Conservation (phyloP, 352 stramenopile genomes). For the Vaucheria bursata region DNA sequence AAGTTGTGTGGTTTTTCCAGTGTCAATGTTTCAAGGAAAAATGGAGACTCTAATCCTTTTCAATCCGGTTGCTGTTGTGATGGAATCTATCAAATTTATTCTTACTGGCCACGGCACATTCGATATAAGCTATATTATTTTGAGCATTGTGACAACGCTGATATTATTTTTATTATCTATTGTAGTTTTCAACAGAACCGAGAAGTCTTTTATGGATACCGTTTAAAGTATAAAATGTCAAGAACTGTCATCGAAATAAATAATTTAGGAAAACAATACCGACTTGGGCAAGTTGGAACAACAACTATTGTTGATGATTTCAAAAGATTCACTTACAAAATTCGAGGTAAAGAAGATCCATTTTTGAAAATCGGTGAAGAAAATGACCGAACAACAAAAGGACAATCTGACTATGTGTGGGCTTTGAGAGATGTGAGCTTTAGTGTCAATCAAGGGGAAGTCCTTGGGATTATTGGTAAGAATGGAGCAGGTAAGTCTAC, state of each 20-base stretch:
- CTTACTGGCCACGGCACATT: too few relatives aligned
- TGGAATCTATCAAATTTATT: too few relatives aligned
- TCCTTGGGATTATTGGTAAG: constrained; percentile 1
- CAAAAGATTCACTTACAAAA: background rate
- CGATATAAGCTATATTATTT: too few relatives aligned
- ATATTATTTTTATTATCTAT: background rate
- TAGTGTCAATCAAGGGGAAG: constrained; percentile 1
- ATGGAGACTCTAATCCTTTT: too few relatives aligned
- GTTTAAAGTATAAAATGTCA: constrained; percentile 8
- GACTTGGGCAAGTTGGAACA: background rate
- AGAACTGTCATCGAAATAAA: background rate
- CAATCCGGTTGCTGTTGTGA: too few relatives aligned
- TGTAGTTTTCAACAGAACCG: constrained; percentile 1
- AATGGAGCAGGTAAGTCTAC: constrained; percentile 11
- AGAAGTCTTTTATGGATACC: constrained; percentile 9
- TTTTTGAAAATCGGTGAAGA: background rate
- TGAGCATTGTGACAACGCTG: background rate
- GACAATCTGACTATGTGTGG: too few relatives aligned
- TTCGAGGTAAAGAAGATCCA: constrained; percentile 4
- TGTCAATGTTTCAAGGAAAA: too few relatives aligned
- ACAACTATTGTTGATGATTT: background rate
- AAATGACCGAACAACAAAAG: background rate
- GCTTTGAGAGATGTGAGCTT: background rate
- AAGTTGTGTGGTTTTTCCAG: too few relatives aligned
- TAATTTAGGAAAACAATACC: constrained; percentile 6